Conservation (phyloP, 2,329 filamentous ascomycete species). For the Canariomyces notabilis region DNA sequence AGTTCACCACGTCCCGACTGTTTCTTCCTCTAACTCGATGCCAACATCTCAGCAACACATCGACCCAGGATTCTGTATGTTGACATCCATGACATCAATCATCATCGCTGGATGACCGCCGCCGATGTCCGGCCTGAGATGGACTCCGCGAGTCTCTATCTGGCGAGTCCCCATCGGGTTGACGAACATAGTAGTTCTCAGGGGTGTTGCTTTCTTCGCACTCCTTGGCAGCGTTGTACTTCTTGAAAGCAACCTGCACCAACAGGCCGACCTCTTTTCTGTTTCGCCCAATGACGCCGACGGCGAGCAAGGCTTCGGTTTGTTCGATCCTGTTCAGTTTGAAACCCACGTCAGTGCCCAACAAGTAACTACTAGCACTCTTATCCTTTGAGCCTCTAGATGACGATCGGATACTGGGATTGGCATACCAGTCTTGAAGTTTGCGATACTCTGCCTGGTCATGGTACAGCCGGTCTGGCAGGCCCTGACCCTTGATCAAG, state of each 20-base stretch:
- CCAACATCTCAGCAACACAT: no score
- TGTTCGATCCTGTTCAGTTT: conserved; percentile 39
- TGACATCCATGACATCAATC: no score
- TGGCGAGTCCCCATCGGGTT: neutral
- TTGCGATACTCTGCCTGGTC: conserved; percentile 43
- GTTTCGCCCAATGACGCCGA: conserved; percentile 39
- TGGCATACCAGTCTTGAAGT: conserved; percentile 41
- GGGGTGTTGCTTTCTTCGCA: conserved; percentile 37
- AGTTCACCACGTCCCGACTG: no score
- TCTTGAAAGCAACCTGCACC: conserved; percentile 39
- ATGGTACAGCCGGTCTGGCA: conserved; percentile 43
- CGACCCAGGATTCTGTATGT: no score
- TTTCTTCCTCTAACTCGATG: neutral
- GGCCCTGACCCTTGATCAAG: conserved; percentile 46
- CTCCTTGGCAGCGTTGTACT: conserved; percentile 40
- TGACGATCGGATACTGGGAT: neutral
- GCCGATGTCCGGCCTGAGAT: neutral
- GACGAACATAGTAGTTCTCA: conserved; percentile 21
- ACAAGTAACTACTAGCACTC: no score
- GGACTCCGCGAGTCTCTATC: neutral
- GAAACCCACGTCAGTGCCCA: neutral
- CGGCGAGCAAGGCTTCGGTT: conserved; percentile 41
- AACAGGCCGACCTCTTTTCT: conserved; percentile 39
- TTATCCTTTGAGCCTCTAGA: no score
- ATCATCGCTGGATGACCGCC: no score